Evolutionary conservation across 441 rosid genomes (phyloP), one percentile per base, ranked within the genome.

Genomic region (Aquilaria agallochum): DNA sequence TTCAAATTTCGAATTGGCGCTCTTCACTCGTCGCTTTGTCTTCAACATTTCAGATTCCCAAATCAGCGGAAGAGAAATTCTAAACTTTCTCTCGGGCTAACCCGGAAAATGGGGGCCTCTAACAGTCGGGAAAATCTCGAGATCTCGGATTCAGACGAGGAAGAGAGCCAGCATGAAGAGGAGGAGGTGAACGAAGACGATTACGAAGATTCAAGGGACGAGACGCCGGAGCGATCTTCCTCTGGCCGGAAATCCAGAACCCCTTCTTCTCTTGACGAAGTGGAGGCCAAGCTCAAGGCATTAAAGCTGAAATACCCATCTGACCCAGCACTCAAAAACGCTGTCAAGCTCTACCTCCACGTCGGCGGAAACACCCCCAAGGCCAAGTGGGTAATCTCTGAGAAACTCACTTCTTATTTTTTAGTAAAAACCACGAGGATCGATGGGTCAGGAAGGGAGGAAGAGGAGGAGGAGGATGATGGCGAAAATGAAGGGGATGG

Each of bases 321-420:
- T 1, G 68, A 76, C 62, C 66, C 83, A 33, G 66, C 77, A 65
- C 63, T 67, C n/a, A 74, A 72, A 59, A 85, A 85, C 71, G 81
- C 89, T 3, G 78, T 83, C 62, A 85, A 82, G 78, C 96, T 91
- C 32, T 89, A 89, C 70, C 88, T 85, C 50, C 86, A 89, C 75
- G 76, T 84, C 63, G 91, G 90, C 48, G 96, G 92, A 5, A 83
- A 89, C 82, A 83, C 92, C 52, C 95, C 97, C 0, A 94, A 87
- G 68, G 96, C 99, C 63, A 94, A 89, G 74, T 94, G 99, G 99
- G 76, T 91, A 32, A 73, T 81, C 30, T 88, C 92, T 46, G 96
- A 94, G 66, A 89, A 83, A 54, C 65, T 80, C 51, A 65, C 95
- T 36, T 72, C 81, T 47, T 94, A 91, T 55, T 73, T 68, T 9